Evolutionary conservation across 2,329 filamentous ascomycete genomes (phyloP).

Genomic region (Lasiodiplodia citricola): DNA sequence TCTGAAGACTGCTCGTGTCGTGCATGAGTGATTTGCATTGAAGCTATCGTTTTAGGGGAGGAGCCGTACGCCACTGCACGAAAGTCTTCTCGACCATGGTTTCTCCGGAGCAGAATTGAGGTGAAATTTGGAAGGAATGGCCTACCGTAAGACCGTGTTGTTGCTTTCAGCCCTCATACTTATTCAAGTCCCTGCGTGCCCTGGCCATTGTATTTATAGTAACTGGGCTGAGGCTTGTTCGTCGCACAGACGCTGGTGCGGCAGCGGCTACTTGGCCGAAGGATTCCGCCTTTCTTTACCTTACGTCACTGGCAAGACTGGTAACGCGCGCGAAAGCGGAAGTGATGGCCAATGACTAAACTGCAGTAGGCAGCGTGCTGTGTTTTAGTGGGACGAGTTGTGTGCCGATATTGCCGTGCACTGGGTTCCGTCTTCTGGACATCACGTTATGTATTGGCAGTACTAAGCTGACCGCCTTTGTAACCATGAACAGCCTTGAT

Average conservation of each 20-base stretch:
- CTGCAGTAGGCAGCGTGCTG: background rate
- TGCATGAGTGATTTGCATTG: background rate
- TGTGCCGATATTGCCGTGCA: background rate
- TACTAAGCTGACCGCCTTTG: too few relatives aligned
- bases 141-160: background rate
- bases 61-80: background rate
- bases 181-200: background rate
- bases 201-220: background rate
- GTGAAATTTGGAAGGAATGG: background rate
- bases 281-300: constrained; percentile 1
- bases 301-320: background rate
- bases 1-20: background rate
- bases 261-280: background rate
- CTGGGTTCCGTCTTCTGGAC: background rate
- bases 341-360: background rate
- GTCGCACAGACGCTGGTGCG: background rate
- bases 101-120: background rate
- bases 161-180: background rate
- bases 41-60: background rate
- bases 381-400: background rate
- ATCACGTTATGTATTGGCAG: too few relatives aligned
- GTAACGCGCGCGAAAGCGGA: background rate
- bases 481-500: too few relatives aligned
- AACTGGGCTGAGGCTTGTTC: background rate
- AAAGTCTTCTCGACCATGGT: constrained; percentile 1